Conservation (phyloP, 23 red algal genomes). For the Cyanidioschyzon merolae region DNA sequence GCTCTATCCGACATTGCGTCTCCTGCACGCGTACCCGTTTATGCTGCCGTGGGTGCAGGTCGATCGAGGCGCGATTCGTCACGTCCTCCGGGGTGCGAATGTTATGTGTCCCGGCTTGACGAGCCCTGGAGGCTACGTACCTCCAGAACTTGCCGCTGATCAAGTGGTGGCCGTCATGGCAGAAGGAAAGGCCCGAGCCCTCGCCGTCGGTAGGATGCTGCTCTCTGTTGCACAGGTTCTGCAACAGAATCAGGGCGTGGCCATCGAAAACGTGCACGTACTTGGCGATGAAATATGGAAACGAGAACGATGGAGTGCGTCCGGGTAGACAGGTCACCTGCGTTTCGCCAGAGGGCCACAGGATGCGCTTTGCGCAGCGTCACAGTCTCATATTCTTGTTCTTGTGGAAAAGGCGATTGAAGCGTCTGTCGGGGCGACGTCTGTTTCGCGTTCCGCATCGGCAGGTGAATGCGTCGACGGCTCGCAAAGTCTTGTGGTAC, state of each 20-base stretch:
- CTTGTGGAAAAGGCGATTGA: too few relatives aligned
- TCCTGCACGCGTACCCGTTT: slow-evolving; percentile 65
- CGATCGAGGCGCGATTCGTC: slow-evolving; percentile 77
- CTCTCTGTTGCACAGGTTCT: slow-evolving; percentile 49
- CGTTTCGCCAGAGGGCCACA: too few relatives aligned
- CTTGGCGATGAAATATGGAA: slow-evolving; percentile 75
- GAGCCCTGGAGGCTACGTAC: slow-evolving; percentile 49
- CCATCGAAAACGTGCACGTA: slow-evolving; percentile 76
- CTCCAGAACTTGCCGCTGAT: slow-evolving; percentile 27
- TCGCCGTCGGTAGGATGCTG: slow-evolving; percentile 53
- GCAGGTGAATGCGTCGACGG: too few relatives aligned
- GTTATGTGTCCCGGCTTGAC: slow-evolving; percentile 87
- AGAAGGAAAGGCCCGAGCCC: slow-evolving; percentile 60
- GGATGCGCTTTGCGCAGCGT: too few relatives aligned
- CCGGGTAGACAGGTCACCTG: not conserved
- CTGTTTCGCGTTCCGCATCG: too few relatives aligned
- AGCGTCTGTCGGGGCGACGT: too few relatives aligned
- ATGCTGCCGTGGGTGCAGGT: slow-evolving; percentile 72
- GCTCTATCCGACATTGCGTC: slow-evolving; percentile 55
- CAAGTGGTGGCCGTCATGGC: slow-evolving; percentile 51
- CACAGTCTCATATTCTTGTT: too few relatives aligned
- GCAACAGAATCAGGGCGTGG: slow-evolving; percentile 60
- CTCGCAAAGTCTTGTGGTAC: too few relatives aligned
- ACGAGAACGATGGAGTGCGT: not conserved
- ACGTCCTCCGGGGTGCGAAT: slow-evolving; percentile 84